Percentiles rank a stretch among this genome's conserved stretches.
phyloP scores from a whole-genome alignment of 257 asterid genomes.

The Solanum okadae region DNA sequence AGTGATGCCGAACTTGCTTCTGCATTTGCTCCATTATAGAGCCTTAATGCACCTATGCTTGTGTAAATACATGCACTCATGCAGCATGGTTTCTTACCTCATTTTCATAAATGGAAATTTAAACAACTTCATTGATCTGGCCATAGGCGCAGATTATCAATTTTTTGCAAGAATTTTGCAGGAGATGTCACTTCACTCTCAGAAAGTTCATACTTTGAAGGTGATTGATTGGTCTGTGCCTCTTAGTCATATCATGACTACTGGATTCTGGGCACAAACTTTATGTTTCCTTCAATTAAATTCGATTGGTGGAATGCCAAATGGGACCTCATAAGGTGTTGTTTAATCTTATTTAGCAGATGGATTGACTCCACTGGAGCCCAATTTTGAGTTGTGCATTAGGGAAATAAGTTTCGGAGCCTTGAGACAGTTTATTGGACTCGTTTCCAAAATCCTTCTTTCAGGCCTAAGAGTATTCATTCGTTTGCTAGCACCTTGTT shows the following conservation, averaged over 20 bases:
- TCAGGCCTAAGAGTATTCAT: conserved; percentile 17
- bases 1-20: conserved; percentile 16
- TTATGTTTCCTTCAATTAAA: not conserved
- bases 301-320: not conserved
- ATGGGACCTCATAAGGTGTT: not conserved
- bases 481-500: conserved; percentile 8
- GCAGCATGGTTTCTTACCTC: not conserved
- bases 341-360: not conserved
- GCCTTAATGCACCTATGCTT: not conserved
- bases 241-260: not conserved
- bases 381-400: not conserved
- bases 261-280: not conserved
- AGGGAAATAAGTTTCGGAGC: conserved; percentile 44
- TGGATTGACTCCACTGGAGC: not conserved
- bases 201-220: not conserved
- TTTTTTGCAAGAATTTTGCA: not conserved
- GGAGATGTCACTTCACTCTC: not conserved
- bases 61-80: not conserved
- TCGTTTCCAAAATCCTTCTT: conserved; percentile 34
- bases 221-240: not conserved
- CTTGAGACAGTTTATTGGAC: conserved; percentile 53
- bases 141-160: not conserved
- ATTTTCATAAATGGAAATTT: not conserved
- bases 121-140: not conserved
- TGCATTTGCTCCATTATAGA: conserved; percentile 8